phyloP scores from a whole-genome alignment of 2,329 filamentous ascomycete genomes.

The Macrophomina pseudophaseolina region DNA sequence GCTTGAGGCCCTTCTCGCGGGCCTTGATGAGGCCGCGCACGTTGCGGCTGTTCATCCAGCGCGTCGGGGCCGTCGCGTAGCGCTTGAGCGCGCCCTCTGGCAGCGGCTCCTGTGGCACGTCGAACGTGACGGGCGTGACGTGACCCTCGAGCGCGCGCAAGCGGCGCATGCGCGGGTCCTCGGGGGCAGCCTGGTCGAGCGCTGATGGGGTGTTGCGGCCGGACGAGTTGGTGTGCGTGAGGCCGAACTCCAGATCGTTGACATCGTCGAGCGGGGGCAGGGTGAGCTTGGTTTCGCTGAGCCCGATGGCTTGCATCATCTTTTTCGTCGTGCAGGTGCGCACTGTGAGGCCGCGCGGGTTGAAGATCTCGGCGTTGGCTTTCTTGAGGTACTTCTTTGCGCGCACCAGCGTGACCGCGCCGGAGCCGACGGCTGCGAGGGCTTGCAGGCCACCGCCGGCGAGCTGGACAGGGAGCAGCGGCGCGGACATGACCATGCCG shows the following conservation, averaged over 20 bases:
- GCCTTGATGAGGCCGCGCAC: background rate
- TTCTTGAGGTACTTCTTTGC: slow-evolving; percentile 6
- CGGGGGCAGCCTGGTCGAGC: background rate
- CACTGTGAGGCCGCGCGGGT: slow-evolving; percentile 17
- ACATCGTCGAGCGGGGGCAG: slow-evolving; percentile 21
- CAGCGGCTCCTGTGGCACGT: slow-evolving; percentile 12
- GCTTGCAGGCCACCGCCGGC: slow-evolving; percentile 19
- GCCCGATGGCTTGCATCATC: slow-evolving; percentile 18
- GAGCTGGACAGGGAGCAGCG: slow-evolving; percentile 31
- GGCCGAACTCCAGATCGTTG: background rate
- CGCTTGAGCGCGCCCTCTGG: background rate
- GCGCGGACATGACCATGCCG: slow-evolving; percentile 30
- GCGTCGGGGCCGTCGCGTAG: slow-evolving; percentile 10
- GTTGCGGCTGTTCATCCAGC: slow-evolving; percentile 20
- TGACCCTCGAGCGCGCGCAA: slow-evolving; percentile 5
- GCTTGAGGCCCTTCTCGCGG: slow-evolving; percentile 10
- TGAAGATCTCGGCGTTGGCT: slow-evolving; percentile 8
- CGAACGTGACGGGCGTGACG: slow-evolving; percentile 5
- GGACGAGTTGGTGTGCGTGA: background rate
- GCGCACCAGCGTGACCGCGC: slow-evolving; percentile 7
- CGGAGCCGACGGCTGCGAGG: slow-evolving; percentile 9
- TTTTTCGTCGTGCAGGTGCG: slow-evolving; percentile 12
- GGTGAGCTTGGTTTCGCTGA: slow-evolving; percentile 9
- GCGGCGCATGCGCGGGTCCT: slow-evolving; percentile 19
- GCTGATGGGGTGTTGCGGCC: background rate